Conservation (phyloP, 139 green algal genomes). For the Picochlorum sp. region DNA sequence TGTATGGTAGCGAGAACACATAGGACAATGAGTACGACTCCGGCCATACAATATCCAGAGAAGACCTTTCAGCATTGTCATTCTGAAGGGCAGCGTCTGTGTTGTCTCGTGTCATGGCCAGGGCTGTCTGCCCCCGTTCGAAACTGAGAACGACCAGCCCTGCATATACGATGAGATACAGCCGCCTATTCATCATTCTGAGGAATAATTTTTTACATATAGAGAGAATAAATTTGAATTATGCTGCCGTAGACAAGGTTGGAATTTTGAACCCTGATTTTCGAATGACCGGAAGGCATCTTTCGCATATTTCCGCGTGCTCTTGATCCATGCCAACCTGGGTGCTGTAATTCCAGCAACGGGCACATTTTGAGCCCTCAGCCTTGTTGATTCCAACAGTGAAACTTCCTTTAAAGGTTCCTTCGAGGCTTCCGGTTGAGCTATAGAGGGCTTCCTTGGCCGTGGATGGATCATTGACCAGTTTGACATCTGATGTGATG, state of each 20-base stretch:
- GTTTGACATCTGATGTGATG: constrained; percentile 57
- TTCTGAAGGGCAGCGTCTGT: not conserved
- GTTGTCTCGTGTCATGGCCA: too few relatives aligned
- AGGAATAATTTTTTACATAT: not conserved
- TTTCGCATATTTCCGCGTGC: constrained; percentile 80
- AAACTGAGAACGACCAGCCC: too few relatives aligned
- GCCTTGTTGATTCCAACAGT: constrained; percentile 71
- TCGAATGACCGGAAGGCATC: constrained; percentile 76
- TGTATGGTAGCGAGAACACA: constrained; percentile 25
- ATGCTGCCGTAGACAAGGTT: not conserved
- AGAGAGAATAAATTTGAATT: not conserved
- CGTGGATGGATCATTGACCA: constrained; percentile 15
- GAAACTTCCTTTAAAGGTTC: constrained; percentile 35
- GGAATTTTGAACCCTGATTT: constrained; percentile 11
- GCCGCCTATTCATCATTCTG: not conserved
- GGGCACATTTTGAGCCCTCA: constrained; percentile 75
- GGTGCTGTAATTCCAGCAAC: constrained; percentile 94
- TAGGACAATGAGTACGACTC: constrained; percentile 15
- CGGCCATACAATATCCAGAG: constrained; percentile 7
- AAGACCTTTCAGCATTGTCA: not conserved
- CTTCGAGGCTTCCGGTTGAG: constrained; percentile 18
- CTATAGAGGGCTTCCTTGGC: constrained; percentile 4
- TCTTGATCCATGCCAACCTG: constrained; percentile 25
- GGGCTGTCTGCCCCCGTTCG: too few relatives aligned
- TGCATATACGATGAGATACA: not conserved